phyloP scores from a whole-genome alignment of 1,139 yeast species.

The Nakaseomyces uthaithaninus region DNA sequence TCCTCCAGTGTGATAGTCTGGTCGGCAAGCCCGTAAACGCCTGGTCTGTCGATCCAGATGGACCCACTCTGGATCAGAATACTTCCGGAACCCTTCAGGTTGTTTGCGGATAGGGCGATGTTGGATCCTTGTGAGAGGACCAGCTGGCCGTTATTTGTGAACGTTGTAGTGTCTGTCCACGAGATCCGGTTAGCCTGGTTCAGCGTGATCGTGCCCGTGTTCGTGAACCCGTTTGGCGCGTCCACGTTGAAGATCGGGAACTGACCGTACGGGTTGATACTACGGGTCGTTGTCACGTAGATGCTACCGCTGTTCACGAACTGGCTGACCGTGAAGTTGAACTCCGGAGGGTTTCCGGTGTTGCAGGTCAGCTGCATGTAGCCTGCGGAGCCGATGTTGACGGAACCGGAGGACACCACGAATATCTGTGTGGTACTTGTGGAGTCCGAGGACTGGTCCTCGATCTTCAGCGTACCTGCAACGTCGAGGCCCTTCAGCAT shows the following conservation, averaged over 20 bases:
- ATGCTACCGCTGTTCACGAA: conserved; percentile 1
- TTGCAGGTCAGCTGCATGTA: neutral
- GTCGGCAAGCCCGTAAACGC: neutral
- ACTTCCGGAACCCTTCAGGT: neutral
- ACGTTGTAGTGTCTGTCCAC: no score
- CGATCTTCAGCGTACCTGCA: neutral
- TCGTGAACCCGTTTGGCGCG: no score
- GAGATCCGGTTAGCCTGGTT: no score
- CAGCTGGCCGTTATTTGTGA: neutral
- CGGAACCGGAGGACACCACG: neutral
- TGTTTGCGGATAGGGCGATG: neutral
- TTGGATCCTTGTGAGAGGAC: neutral
- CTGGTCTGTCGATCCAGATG: neutral
- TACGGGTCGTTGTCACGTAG: neutral
- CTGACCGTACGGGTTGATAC: neutral
- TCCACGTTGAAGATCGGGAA: no score
- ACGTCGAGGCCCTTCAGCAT: neutral
- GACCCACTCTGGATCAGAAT: neutral
- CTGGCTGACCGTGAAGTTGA: neutral
- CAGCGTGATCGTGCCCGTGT: no score
- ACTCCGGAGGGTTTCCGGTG: neutral
- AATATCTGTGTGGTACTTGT: neutral
- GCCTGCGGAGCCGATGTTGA: neutral
- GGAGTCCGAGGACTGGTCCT: no score
- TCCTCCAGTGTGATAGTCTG: neutral